Evolutionary conservation across 73 alveolate genomes (phyloP).

Genomic region (Tetrahymena malaccensis): DNA sequence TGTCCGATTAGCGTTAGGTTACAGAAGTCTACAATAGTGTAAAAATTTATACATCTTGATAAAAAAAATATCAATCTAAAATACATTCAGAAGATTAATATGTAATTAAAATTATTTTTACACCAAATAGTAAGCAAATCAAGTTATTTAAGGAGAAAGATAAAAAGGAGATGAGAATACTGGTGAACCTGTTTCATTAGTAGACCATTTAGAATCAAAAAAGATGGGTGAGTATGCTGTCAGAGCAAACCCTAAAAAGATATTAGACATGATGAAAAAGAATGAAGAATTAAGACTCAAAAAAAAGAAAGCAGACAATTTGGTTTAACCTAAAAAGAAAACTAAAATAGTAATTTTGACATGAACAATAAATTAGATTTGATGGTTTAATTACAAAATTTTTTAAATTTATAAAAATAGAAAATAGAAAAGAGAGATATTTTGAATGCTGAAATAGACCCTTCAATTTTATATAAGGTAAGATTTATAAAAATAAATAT

Average conservation of each 20-base stretch:
- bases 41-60: no score
- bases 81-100: background rate
- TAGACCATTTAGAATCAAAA: constrained; percentile 62
- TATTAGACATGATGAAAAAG: constrained; percentile 18
- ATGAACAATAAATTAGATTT: constrained; percentile 58
- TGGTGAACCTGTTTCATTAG: constrained; percentile 92
- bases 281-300: constrained; percentile 12
- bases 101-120: no score
- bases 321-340: constrained; percentile 86
- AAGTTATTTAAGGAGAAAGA: constrained; percentile 42
- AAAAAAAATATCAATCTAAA: background rate
- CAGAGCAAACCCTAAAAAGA: constrained; percentile 69
- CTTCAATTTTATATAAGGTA: background rate
- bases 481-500: background rate
- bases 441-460: background rate
- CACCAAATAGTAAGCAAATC: background rate
- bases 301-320: constrained; percentile 44
- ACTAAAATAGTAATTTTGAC: constrained; percentile 77
- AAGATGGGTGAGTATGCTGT: constrained; percentile 83
- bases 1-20: background rate
- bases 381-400: constrained; percentile 24
- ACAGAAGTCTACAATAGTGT: background rate
- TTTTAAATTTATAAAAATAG: background rate
- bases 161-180: constrained; percentile 68
- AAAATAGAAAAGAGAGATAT: background rate